Conservation (phyloP, 495 filamentous ascomycete species). For the Tuber umbilicatum region DNA sequence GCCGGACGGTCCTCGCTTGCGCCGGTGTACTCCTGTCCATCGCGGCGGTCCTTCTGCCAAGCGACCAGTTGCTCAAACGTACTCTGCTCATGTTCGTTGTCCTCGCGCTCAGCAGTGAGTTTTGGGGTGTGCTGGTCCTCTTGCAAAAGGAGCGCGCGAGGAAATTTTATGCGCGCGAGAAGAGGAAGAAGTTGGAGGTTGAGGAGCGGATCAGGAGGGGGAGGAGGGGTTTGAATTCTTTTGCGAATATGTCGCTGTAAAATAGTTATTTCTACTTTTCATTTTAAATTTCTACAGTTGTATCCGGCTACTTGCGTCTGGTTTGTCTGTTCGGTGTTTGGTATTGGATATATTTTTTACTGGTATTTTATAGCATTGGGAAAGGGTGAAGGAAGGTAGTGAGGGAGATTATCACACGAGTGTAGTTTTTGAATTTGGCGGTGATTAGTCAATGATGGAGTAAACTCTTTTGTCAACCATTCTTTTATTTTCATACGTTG, state of each 20-base stretch:
- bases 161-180: conserved; percentile 17
- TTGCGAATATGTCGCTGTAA: background rate
- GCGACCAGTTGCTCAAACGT: background rate
- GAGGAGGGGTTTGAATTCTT: conserved; percentile 1
- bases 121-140: conserved; percentile 19
- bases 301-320: background rate
- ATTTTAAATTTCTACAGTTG: background rate
- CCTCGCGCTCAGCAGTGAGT: conserved; percentile 4
- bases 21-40: background rate
- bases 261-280: background rate
- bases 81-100: conserved; percentile 42
- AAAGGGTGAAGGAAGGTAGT: background rate
- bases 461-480: background rate
- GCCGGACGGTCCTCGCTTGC: background rate
- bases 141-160: conserved; percentile 21
- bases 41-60: background rate
- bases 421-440: background rate
- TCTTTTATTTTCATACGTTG: background rate
- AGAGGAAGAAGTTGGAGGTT: conserved; percentile 8
- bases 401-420: background rate
- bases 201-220: conserved; percentile 14
- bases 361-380: background rate
- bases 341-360: background rate
- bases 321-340: background rate
- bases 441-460: background rate